Percentiles rank a stretch among this genome's conserved stretches.
Conservation (phyloP, 1,284 basidiomycete genomes). For the Prillingera fragicola region DNA sequence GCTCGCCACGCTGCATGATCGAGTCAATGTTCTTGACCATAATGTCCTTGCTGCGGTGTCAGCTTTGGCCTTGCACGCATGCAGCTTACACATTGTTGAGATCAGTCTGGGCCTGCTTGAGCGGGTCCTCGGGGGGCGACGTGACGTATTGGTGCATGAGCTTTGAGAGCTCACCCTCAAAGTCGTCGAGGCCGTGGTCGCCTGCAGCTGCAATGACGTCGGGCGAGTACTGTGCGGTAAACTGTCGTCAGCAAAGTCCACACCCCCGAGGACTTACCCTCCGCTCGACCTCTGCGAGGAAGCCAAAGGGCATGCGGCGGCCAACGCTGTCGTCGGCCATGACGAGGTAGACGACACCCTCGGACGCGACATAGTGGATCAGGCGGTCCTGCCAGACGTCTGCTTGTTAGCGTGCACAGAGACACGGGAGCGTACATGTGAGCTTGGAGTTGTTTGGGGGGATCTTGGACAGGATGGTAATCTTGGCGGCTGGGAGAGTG, state of each 20-base stretch:
- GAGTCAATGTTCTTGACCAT: slow-evolving; percentile 93
- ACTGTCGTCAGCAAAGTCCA: slow-evolving; percentile 43
- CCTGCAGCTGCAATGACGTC: slow-evolving; percentile 49
- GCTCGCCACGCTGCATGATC: slow-evolving; percentile 87
- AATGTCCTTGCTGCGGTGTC: slow-evolving; percentile 64
- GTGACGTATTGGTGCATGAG: slow-evolving; percentile 84
- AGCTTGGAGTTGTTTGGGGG: slow-evolving; percentile 90
- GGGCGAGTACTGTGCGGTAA: slow-evolving; percentile 53
- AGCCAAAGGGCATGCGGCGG: slow-evolving; percentile 87
- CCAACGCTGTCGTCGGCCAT: slow-evolving; percentile 90
- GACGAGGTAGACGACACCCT: slow-evolving; percentile 79
- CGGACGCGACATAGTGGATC: slow-evolving; percentile 90
- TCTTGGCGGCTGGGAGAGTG: slow-evolving; percentile 58
- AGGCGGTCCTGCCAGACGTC: slow-evolving; percentile 92
- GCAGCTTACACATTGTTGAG: slow-evolving; percentile 66
- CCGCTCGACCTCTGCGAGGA: slow-evolving; percentile 78
- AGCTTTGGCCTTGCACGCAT: background rate
- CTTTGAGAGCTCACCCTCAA: slow-evolving; percentile 47
- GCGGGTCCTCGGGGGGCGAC: slow-evolving; percentile 82
- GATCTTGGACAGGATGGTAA: slow-evolving; percentile 90
- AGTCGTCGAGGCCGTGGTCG: slow-evolving; percentile 48
- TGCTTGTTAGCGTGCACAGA: slow-evolving; percentile 11
- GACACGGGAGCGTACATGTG: slow-evolving; percentile 54
- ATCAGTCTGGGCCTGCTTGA: slow-evolving; percentile 82
- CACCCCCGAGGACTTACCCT: slow-evolving; percentile 49